Conservation (phyloP, 495 filamentous ascomycete species). For the Xylaria acuta region DNA sequence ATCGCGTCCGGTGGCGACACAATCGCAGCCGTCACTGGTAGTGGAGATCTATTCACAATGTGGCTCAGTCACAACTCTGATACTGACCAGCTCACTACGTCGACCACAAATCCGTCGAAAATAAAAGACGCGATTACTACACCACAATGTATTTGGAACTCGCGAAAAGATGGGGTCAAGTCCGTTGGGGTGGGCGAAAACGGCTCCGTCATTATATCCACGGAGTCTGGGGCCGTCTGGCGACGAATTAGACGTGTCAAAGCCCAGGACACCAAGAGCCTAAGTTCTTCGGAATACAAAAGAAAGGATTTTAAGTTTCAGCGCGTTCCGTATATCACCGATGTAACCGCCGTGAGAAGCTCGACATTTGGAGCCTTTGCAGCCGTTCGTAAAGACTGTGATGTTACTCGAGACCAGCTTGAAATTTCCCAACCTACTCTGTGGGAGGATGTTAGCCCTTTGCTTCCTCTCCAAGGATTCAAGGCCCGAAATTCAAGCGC, state of each 20-base stretch:
- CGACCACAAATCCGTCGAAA: conserved; percentile 89
- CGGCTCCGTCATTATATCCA: conserved; percentile 94
- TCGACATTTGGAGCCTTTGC: conserved; percentile 89
- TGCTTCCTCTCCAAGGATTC: conserved; percentile 67
- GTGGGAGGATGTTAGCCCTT: conserved; percentile 73
- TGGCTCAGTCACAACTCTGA: conserved; percentile 71
- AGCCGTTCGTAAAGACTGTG: conserved; percentile 82
- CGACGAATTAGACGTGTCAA: conserved; percentile 79
- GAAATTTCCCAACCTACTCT: conserved; percentile 66
- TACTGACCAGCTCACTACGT: conserved; percentile 62
- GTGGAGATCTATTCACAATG: conserved; percentile 86
- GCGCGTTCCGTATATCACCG: conserved; percentile 83
- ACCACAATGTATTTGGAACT: conserved; percentile 85
- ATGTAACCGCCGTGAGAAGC: conserved; percentile 80
- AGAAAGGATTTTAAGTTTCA: conserved; percentile 93
- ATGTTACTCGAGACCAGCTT: conserved; percentile 79
- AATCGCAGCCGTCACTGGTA: conserved; percentile 81
- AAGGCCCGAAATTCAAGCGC: conserved; percentile 41
- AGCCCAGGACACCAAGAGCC: conserved; percentile 70
- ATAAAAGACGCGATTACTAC: conserved; percentile 76
- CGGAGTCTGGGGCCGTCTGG: conserved; percentile 91
- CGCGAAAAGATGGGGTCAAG: conserved; percentile 78
- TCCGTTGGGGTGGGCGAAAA: conserved; percentile 91
- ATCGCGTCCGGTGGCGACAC: conserved; percentile 86
- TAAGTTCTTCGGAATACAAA: conserved; percentile 57